phyloP scores from a whole-genome alignment of 805 yeast genomes.

The Candida koratica region DNA sequence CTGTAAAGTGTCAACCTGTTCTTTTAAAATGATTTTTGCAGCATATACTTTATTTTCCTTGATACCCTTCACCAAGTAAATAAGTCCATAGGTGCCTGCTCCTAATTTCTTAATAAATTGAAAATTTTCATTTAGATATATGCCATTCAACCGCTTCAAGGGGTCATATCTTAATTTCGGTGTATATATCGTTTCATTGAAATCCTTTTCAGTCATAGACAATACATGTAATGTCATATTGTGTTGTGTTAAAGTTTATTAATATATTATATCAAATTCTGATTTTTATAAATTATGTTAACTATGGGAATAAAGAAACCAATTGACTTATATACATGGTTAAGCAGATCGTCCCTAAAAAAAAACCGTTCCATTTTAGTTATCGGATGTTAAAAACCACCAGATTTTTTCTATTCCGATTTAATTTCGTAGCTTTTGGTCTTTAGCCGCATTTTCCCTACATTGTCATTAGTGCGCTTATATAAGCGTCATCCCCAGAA shows the following conservation, averaged over 20 bases:
- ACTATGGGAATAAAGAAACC: too few relatives aligned
- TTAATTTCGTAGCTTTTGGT: slow-evolving; percentile 1
- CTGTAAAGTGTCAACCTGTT: slow-evolving; percentile 27
- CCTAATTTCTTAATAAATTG: slow-evolving; percentile 56
- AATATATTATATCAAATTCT: neutral
- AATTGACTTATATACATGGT: too few relatives aligned
- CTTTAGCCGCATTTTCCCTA: neutral
- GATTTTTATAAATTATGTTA: neutral
- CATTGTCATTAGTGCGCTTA: slow-evolving; percentile 1
- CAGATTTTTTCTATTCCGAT: slow-evolving; percentile 7
- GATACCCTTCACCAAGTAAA: slow-evolving; percentile 62
- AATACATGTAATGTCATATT: slow-evolving; percentile 14
- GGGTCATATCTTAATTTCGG: slow-evolving; percentile 10
- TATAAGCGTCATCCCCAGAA: neutral
- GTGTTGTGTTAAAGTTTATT: neutral
- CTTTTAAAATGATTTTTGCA: slow-evolving; percentile 63
- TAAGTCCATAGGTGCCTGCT: slow-evolving; percentile 83
- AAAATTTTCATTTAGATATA: slow-evolving; percentile 20
- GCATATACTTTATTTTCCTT: slow-evolving; percentile 54
- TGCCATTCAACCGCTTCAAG: slow-evolving; percentile 7
- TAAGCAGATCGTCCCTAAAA: slow-evolving; percentile 2
- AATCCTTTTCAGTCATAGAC: slow-evolving; percentile 13
- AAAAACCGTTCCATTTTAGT: slow-evolving; percentile 6
- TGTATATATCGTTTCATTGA: slow-evolving; percentile 7
- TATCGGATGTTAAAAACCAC: slow-evolving; percentile 9